A percentile compares a stretch with the other conserved stretches of the same genome.
Conservation (phyloP, 148 eudicot species). For the Chenopodium suecicum region DNA sequence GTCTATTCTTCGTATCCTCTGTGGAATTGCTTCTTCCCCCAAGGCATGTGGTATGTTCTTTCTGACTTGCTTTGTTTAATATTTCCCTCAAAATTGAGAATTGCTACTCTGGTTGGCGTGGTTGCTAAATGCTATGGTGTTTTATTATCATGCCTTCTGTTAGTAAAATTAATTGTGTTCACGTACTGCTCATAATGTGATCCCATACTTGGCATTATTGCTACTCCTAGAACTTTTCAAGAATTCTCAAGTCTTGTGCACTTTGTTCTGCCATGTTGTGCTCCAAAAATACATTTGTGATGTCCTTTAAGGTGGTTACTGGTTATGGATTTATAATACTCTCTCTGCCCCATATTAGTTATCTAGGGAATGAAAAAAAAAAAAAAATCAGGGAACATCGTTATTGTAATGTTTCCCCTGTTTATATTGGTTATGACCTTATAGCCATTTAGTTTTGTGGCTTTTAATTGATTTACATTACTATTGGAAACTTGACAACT, state of each 20-base stretch:
- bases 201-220: neutral
- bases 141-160: neutral
- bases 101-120: too few species aligned
- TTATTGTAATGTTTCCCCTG: too few species aligned
- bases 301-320: too few species aligned
- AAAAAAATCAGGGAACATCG: too few species aligned
- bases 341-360: too few species aligned
- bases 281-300: neutral
- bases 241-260: neutral
- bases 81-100: too few species aligned
- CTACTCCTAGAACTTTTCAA: neutral
- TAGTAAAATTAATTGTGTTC: neutral
- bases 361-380: too few species aligned
- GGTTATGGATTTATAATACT: too few species aligned
- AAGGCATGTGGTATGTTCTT: constrained; percentile 53
- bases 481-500: too few species aligned
- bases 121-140: neutral
- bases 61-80: neutral
- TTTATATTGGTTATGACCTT: too few species aligned
- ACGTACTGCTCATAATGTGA: neutral
- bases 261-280: neutral
- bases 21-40: constrained; percentile 61
- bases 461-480: too few species aligned
- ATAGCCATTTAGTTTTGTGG: too few species aligned
- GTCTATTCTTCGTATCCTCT: constrained; percentile 53